Conservation (phyloP, 148 eudicot species). For the Vaccinium vitisidaea region DNA sequence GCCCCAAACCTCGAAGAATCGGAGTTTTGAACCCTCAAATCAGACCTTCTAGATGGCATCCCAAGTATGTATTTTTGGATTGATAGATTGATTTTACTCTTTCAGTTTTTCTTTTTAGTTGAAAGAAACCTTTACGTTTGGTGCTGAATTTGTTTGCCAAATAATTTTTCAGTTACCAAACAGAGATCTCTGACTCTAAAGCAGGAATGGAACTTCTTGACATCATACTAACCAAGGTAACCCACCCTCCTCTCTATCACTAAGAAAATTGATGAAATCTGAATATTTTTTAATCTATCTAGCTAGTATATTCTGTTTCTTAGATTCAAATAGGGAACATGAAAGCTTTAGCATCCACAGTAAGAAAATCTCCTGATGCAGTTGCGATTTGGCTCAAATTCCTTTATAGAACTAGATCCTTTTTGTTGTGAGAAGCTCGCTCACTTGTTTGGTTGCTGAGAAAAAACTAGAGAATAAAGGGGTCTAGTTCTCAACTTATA, state of each 20-base stretch:
- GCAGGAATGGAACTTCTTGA: conserved; percentile 63
- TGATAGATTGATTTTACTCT: neutral
- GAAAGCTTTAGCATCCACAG: neutral
- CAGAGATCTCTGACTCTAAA: conserved; percentile 43
- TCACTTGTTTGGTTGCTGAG: neutral
- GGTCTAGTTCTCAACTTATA: neutral
- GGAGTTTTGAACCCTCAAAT: conserved; percentile 18
- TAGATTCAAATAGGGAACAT: neutral
- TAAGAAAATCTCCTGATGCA: neutral
- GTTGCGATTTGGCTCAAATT: neutral
- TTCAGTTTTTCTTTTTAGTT: neutral
- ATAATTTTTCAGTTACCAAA: conserved; percentile 29
- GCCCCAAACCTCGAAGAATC: conserved; percentile 59
- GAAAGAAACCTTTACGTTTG: neutral
- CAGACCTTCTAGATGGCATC: conserved; percentile 27
- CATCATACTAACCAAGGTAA: conserved; percentile 53
- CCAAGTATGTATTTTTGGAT: conserved; percentile 15
- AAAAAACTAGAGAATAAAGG: neutral
- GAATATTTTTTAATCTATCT: neutral
- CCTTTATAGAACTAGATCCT: neutral
- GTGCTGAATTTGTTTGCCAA: neutral
- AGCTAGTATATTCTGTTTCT: neutral
- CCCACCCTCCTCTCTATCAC: neutral
- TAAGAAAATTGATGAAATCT: neutral
- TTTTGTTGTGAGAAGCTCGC: neutral